These are phyloP conservation scores for Trematosphaeria pertusa DNA, from an alignment of 2,329 filamentous ascomycete species.

Conservation along the genomic window DNA sequence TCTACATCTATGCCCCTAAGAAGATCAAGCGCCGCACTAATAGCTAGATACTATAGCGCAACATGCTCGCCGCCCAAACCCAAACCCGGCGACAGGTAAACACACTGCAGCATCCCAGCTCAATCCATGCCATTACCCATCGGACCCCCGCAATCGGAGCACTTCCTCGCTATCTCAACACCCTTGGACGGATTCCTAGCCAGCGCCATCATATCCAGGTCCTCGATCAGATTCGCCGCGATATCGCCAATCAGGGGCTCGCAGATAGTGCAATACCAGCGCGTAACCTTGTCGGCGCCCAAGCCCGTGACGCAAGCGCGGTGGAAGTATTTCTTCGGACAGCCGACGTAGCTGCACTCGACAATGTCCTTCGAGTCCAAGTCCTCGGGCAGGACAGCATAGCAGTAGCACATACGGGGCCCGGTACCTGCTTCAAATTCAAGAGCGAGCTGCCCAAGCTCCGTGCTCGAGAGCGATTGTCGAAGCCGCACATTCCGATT, in stretches of 20 bases:
- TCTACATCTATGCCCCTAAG: too few relatives aligned
- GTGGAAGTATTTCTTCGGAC: slow-evolving; percentile 28
- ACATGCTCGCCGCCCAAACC: too few relatives aligned
- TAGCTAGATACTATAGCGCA: too few relatives aligned
- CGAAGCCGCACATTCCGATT: slow-evolving; percentile 19
- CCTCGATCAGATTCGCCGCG: slow-evolving; percentile 14
- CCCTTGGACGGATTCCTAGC: not conserved
- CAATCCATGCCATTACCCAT: too few relatives aligned
- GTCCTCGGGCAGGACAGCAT: slow-evolving; percentile 1
- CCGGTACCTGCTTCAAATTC: not conserved
- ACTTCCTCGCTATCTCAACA: not conserved
- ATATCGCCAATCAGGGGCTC: slow-evolving; percentile 20
- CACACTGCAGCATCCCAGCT: not conserved
- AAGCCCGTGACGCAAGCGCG: slow-evolving; percentile 28
- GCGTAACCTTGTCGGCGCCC: slow-evolving; percentile 23
- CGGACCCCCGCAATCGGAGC: too few relatives aligned
- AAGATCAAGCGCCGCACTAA: too few relatives aligned
- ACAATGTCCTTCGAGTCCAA: slow-evolving; percentile 7
- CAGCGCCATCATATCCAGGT: slow-evolving; percentile 5
- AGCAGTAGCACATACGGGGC: slow-evolving; percentile 30
- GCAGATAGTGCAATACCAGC: slow-evolving; percentile 36
- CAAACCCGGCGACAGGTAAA: too few relatives aligned
- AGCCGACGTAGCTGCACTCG: slow-evolving; percentile 26
- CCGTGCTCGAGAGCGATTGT: slow-evolving; percentile 7
- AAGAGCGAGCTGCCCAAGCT: slow-evolving; percentile 16